Base-by-base conservation (phyloP, 352 stramenopile genomes). In the Thalassiosira oceanica region DNA sequence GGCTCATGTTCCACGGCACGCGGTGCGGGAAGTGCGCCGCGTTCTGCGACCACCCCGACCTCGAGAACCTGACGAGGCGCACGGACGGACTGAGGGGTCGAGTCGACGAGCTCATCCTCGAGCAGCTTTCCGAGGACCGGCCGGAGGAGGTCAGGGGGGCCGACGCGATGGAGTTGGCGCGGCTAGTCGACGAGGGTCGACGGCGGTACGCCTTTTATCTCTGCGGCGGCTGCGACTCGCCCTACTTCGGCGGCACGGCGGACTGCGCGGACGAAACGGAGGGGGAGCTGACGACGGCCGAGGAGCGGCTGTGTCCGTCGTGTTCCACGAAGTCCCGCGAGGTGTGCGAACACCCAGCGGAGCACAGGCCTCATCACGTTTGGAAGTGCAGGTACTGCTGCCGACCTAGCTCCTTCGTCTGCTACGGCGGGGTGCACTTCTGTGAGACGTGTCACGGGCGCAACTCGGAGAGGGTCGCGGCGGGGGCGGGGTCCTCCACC, bases 191-290 rank as follows among this genome's bases (percentile, higher is more conserved):
- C 18, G 51, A 76, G 26, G 74, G 50, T n/a, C 41, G 58, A 21
- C 52, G 68, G 20, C 73, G 56, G 8, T 83, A 80, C 42, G 74
- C 78, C 7, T 82, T 86, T 26, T 86, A 84, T 61, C 57, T 84
- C 1, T 86, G 78, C 36, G 44, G 45, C 20, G 39, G 58, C 26
- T 86, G 78, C 35, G 31, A 80, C 33, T 60, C 82, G 48, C 78
- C 78, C 1, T 86, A 84, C 45, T 84, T 83, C 73, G 78, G 78
- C 39, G 78, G 78, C 8, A 86, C 74, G 2, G 52, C 83, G 7
- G 70, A 75, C 18, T 86, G 78, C 62, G 74, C 73, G 20, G 78
- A 86, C 51, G 26, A 77, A 26, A 18, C 56, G 0, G 39, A 46
- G 10, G 48, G 27, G 7, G 67, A 70, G 24, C 23, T 57, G 27